phyloP scores from a whole-genome alignment of 345 rosid genomes.

The Barbarea vulgaris region DNA sequence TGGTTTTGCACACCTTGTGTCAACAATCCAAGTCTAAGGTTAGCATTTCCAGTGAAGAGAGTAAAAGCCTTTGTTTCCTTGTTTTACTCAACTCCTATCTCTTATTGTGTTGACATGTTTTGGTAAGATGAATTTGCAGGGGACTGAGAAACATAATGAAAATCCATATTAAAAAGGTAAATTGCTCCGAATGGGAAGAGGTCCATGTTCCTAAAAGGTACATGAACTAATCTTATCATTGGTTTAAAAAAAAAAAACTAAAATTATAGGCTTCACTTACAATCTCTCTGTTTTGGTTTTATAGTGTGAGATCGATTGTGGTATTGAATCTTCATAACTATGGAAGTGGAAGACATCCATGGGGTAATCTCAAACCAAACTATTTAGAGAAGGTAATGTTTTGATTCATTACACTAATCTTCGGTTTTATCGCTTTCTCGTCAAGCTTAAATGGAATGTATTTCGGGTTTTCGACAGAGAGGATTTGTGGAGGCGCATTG shows the following conservation, averaged over 20 bases:
- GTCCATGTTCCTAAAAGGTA: constrained; percentile 80
- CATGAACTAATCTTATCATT: not conserved
- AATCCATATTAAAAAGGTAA: constrained; percentile 72
- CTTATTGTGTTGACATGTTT: constrained; percentile 24
- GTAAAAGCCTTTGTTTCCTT: not conserved
- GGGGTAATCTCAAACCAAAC: constrained; percentile 80
- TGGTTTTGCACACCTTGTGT: constrained; percentile 98
- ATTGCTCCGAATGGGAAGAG: constrained; percentile 88
- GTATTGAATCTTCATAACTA: constrained; percentile 87
- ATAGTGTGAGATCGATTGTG: constrained; percentile 90
- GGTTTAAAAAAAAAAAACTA: no score
- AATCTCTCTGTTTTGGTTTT: constrained; percentile 3
- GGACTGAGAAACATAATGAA: constrained; percentile 85
- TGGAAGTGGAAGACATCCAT: constrained; percentile 95
- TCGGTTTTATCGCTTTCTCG: not conserved
- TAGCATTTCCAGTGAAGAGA: constrained; percentile 19
- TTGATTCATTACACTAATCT: not conserved
- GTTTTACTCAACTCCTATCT: not conserved
- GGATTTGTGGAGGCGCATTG: constrained; percentile 96
- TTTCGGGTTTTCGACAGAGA: constrained; percentile 48
- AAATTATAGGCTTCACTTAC: no score
- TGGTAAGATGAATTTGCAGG: constrained; percentile 51
- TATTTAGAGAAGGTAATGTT: constrained; percentile 85
- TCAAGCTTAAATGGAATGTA: not conserved
- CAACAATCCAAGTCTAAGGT: constrained; percentile 89